phyloP scores from a whole-genome alignment of 345 rosid species.

The Dipteronia sinensis region DNA sequence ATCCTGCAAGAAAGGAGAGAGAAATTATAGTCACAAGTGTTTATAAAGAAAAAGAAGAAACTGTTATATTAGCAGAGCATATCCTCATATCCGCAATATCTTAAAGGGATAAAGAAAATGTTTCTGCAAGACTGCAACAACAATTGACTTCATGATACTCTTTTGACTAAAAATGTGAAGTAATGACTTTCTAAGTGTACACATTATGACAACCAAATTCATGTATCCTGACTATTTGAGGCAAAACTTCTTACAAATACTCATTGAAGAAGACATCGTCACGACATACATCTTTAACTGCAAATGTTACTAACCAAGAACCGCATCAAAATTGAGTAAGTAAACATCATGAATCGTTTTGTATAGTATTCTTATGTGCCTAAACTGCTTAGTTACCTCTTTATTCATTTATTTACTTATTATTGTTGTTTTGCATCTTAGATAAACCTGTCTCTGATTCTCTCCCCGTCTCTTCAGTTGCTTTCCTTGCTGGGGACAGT shows the following conservation, averaged over 20 bases:
- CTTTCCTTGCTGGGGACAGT: background rate
- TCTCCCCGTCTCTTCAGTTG: background rate
- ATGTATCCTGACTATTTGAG: background rate
- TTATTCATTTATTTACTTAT: background rate
- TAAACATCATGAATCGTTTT: background rate
- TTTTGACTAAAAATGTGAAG: background rate
- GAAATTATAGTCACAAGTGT: background rate
- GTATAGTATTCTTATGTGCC: no score
- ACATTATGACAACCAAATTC: background rate
- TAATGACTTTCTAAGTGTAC: no score
- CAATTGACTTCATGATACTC: background rate
- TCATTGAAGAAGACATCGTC: background rate
- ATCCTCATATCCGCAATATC: background rate
- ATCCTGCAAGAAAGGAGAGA: conserved; percentile 5
- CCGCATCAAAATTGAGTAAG: background rate
- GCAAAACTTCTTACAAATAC: background rate
- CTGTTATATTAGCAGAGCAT: background rate
- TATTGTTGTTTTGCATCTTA: background rate
- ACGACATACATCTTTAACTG: background rate
- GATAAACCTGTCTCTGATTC: background rate
- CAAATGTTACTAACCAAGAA: background rate
- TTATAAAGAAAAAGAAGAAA: background rate
- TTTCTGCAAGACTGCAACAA: background rate
- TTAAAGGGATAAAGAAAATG: background rate
- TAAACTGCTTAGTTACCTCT: background rate